Base-by-base conservation (phyloP, 331 rosid species). In the Acacia concinna region DNA sequence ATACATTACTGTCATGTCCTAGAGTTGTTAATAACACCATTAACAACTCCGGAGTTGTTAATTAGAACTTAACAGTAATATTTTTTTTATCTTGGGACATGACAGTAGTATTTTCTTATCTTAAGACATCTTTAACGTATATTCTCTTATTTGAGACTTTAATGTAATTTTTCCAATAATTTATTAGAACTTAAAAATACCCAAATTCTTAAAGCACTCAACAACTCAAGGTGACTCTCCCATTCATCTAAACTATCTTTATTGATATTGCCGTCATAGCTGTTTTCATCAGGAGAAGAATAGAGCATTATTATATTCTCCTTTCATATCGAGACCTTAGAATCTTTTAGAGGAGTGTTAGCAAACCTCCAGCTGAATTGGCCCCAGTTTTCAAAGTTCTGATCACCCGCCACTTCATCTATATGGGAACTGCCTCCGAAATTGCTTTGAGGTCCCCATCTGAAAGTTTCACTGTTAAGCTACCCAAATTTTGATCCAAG, bases 401-500 rank as follows among this genome's bases (percentile, higher is more conserved):
- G 83, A 12, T 23, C 51, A 12, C 90, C 91, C 1, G 87, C 86
- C 3, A 87, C 85, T 10, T 85, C 85, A 23, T 78, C 62, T 1
- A 82, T 59, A 82, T 59, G 20, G 87, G 87, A 60, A 60, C 67
- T 28, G 10, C 32, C 21, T 60, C 21, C 5, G 38, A 60, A 30
- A 60, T 28, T 60, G 86, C 90, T 66, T 56, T 82, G 7, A 82
- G 46, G 75, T 84, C 86, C 18, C 77, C 82, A 28, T 82, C 73
- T 12, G 54, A 71, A 10, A 90, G 82, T 66, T 84, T 86, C 69
- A 85, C 74, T 5, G n/a, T 79, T 72, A 87, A 37, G 23, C 86
- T 74, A 64, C 82, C 84, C 1, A 87, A 66, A 67, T 89, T 89
- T 43, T 31, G 20, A 35, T 82, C 84, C 9, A 89, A 56, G 73